Conservation (phyloP, 352 stramenopile genomes). For the Pythium biforme region DNA sequence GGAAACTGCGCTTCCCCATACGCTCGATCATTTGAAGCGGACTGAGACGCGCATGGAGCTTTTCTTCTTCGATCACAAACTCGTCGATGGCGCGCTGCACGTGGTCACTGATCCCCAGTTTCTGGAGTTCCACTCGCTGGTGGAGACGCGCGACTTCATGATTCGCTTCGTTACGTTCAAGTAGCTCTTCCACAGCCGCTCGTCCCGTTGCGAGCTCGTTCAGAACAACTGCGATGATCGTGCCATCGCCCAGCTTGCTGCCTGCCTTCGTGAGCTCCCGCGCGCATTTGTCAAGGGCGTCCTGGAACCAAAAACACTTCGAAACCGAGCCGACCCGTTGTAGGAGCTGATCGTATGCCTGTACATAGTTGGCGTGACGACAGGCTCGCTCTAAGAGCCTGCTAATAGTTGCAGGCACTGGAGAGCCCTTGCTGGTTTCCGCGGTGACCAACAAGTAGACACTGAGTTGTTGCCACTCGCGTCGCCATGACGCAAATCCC, state of each 20-base stretch:
- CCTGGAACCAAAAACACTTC: constrained; percentile 53
- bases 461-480: constrained; percentile 65
- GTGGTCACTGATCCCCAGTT: constrained; percentile 22
- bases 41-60: constrained; percentile 23
- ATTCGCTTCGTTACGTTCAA: constrained; percentile 32
- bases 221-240: constrained; percentile 13
- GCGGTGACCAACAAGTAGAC: constrained; percentile 30
- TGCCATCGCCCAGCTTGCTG: not conserved
- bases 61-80: constrained; percentile 17
- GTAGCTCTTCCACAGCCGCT: constrained; percentile 37
- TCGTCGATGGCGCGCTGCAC: constrained; percentile 35
- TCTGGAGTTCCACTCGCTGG: constrained; percentile 31
- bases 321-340: constrained; percentile 35
- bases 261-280: constrained; percentile 13
- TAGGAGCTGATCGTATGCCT: constrained; percentile 28
- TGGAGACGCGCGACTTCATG: constrained; percentile 23
- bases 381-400: constrained; percentile 44
- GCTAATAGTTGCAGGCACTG: constrained; percentile 24
- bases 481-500: constrained; percentile 36
- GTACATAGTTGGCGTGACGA: constrained; percentile 45
- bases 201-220: constrained; percentile 26
- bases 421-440: not conserved
- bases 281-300: constrained; percentile 34
- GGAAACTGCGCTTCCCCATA: constrained; percentile 15
- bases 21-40: constrained; percentile 24